Conservation (phyloP, 129 eudicot species). For the Mikania micrantha region DNA sequence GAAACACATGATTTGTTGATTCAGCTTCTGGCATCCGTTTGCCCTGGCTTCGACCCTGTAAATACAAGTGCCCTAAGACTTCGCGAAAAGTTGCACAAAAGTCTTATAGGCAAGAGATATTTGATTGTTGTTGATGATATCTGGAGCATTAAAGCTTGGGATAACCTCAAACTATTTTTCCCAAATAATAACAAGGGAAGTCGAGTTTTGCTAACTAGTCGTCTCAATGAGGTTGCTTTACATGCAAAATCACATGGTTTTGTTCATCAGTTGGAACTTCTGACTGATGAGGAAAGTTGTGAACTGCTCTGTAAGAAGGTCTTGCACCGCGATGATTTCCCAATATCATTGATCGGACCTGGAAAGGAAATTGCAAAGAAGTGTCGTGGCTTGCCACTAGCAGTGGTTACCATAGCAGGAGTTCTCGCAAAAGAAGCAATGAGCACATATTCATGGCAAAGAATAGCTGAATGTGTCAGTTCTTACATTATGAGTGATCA, state of each 20-base stretch:
- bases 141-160: slow-evolving; percentile 25
- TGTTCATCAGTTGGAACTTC: neutral
- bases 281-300: slow-evolving; percentile 18
- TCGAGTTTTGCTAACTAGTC: slow-evolving; percentile 27
- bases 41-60: neutral
- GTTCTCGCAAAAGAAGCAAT: slow-evolving; percentile 5
- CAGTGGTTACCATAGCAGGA: slow-evolving; percentile 28
- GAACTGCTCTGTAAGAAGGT: no score
- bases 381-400: slow-evolving; percentile 34
- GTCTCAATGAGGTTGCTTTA: slow-evolving; percentile 3
- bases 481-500: neutral
- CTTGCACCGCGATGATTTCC: neutral
- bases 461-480: neutral
- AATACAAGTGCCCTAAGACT: neutral
- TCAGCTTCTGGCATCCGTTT: neutral
- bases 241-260: slow-evolving; percentile 2
- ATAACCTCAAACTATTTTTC: slow-evolving; percentile 8
- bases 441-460: neutral
- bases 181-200: slow-evolving; percentile 19
- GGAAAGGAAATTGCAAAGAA: slow-evolving; percentile 19
- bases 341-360: neutral
- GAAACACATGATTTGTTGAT: neutral
- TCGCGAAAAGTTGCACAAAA: neutral
- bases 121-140: slow-evolving; percentile 37
- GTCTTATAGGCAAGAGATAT: slow-evolving; percentile 19